Base-by-base conservation (phyloP, 2,329 filamentous ascomycete species). In the Hypoxylon sp. region DNA sequence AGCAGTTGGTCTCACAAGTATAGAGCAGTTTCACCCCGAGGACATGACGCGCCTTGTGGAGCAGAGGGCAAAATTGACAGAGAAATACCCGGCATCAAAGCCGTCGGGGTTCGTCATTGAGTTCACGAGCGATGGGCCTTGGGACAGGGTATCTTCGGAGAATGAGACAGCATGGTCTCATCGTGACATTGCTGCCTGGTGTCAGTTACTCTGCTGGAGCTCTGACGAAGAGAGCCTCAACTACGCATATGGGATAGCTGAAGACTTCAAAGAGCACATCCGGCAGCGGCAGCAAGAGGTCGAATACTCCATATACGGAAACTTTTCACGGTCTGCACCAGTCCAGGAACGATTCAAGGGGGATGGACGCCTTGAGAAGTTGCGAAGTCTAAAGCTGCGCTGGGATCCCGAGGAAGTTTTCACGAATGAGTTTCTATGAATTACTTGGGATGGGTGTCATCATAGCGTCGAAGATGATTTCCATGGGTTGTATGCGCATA, bases 121-220 rank as follows among this genome's bases (percentile, higher is more conserved):
- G 22, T 50, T 50, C 31, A 59, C 56, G 3, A 59, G 44, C 22
- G 31, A 37, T 25, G 44, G 44, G 3, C 44, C 44, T 17, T 59
- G 56, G 56, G 44, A 37, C 44, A 59, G 50, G 44, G 56, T 59
- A 27, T 6, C 44, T 4, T 20, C 20, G 6, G 56, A 50, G 13
- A 51, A 60, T 4, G 57, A 60, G 57, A 51, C 48, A 10, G 57
- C 57, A 1, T 60, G 57, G 46, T 60, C 57, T 11, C 57, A 60
- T 22, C 46, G 57, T 14, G 57, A 60, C 14, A 22, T 53, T 44
- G 57, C 57, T 4, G 40, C 22, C 13, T 60, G 57, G 57, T 60
- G 57, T 25, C 57, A 60, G 22, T 44, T 53, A 13, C 57, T 60
- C 35, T 53, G 57, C 35, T 60, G 35, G 57, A 25, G 10, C n/a